Evolutionary conservation across 2,329 filamentous ascomycete genomes (phyloP).

Genomic region (Aspergillus fischeri): DNA sequence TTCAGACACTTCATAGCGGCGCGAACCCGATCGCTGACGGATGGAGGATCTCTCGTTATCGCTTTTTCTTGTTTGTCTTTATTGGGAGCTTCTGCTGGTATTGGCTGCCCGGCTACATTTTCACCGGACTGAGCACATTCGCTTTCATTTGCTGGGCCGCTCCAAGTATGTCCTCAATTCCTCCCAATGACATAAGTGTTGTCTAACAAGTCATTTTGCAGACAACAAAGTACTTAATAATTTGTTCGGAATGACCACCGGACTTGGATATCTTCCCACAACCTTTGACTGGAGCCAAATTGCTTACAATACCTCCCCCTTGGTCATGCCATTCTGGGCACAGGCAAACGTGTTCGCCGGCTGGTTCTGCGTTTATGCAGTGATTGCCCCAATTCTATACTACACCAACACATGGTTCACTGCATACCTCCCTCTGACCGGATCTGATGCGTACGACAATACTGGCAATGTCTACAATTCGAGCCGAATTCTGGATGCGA

Average conservation of each 20-base stretch:
- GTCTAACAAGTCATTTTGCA: conserved; percentile 32
- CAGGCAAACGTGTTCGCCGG: conserved; percentile 37
- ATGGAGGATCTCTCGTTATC: conserved; percentile 26
- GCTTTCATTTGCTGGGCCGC: conserved; percentile 43
- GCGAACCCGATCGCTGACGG: conserved; percentile 36
- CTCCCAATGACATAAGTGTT: conserved; percentile 18
- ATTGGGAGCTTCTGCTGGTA: conserved; percentile 21
- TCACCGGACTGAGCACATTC: conserved; percentile 27
- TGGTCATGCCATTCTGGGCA: conserved; percentile 34
- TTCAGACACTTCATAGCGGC: conserved; percentile 32
- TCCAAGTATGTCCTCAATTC: conserved; percentile 27
- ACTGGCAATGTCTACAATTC: conserved; percentile 56
- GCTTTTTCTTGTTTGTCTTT: conserved; percentile 18
- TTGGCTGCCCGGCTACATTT: conserved; percentile 29
- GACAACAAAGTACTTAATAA: conserved; percentile 37
- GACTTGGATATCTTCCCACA: conserved; percentile 48
- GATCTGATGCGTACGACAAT: conserved; percentile 26
- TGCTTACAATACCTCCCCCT: conserved; percentile 20
- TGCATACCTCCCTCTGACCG: conserved; percentile 26
- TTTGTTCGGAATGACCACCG: conserved; percentile 31
- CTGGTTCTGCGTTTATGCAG: conserved; percentile 34
- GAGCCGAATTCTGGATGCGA: conserved; percentile 50
- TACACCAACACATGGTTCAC: conserved; percentile 29
- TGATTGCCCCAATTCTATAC: conserved; percentile 31
- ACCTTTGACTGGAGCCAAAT: conserved; percentile 51